Conservation (phyloP, 768 basidiomycete genomes). For the Trametes meyenii region DNA sequence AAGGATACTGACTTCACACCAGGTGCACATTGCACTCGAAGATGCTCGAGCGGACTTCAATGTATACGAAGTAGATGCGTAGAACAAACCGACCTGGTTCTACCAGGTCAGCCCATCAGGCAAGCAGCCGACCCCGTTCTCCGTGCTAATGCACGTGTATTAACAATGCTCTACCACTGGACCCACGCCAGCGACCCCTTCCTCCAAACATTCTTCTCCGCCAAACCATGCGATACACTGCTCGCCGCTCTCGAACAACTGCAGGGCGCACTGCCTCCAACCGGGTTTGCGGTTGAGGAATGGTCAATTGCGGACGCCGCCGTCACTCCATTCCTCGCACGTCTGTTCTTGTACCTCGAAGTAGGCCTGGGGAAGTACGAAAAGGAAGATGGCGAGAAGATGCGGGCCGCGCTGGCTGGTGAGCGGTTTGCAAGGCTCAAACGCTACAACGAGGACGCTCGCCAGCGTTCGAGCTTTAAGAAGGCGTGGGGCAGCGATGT, state of each 20-base stretch:
- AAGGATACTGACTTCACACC: neutral
- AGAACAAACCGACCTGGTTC: conserved; percentile 71
- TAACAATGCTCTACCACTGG: conserved; percentile 50
- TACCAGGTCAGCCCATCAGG: conserved; percentile 62
- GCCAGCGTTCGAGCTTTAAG: conserved; percentile 53
- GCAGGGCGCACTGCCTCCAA: conserved; percentile 50
- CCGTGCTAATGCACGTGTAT: conserved; percentile 61
- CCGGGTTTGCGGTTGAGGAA: conserved; percentile 46
- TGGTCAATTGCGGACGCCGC: conserved; percentile 67
- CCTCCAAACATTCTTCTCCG: conserved; percentile 48
- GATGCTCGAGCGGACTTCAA: conserved; percentile 54
- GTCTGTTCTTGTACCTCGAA: conserved; percentile 45
- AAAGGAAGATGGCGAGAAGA: conserved; percentile 47
- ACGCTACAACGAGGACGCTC: conserved; percentile 49
- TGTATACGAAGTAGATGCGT: conserved; percentile 57
- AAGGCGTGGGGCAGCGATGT: conserved; percentile 40
- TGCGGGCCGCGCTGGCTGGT: conserved; percentile 45
- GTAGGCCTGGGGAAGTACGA: conserved; percentile 57
- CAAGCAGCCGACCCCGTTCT: conserved; percentile 58
- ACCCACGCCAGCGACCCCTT: conserved; percentile 42
- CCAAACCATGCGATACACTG: conserved; percentile 45
- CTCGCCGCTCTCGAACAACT: conserved; percentile 46
- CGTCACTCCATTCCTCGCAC: conserved; percentile 58
- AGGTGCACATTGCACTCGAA: conserved; percentile 63
- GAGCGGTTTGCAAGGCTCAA: conserved; percentile 51